Base-by-base conservation (phyloP, 2,329 filamentous ascomycete genomes). In the Cercospora beticola region DNA sequence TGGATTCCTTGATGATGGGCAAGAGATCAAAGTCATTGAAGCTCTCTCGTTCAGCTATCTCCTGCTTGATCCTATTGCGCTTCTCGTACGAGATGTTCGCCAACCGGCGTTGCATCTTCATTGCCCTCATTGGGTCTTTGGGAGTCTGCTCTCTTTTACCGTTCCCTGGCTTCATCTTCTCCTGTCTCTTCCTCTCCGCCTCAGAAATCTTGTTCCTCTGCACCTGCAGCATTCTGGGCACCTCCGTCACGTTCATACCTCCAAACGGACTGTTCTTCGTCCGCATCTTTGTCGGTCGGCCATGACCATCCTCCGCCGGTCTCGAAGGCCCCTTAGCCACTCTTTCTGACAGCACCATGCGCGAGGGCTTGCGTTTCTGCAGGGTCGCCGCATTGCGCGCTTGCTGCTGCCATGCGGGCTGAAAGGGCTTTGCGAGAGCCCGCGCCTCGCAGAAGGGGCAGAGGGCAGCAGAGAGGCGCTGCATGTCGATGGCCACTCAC, bases 71-170 rank as follows among this genome's bases (percentile, higher is more conserved):
- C 60, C 83, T 81, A n/a, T 81, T 82, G 66, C 88, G 85, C 73
- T 88, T 87, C 43, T 87, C 87, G 77, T 97, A 97, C 0, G 92
- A 88, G 4, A 98, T 85, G 3, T 89, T 87, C 2, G 92, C 84
- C 71, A 98, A 83, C 1, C 91, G 86, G 62, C 89, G 88, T 78
- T 97, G 94, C 94, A 98, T 98, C 82, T 96, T 97, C 79, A 98
- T 84, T 4, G 94, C 94, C 78, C 96, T 94, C 80, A 87, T 91
- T 7, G 86, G 81, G 60, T 85, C 83, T 23, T 83, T 82, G 68
- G 82, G 79, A 70, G 84, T 82, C 78, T 83, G 79, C 74, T 82
- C 78, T 81, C 73, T 76, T 70, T 70, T 79, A 40, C 73, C 72
- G 72, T 70, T 77, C 40, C 72, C 74, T 62, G 75, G 71, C 66